Percentiles rank a stretch among this genome's conserved stretches.
These are phyloP conservation scores for Botrytis deweyae DNA, from an alignment of 2,329 filamentous ascomycete species.

Conservation along the genomic window DNA sequence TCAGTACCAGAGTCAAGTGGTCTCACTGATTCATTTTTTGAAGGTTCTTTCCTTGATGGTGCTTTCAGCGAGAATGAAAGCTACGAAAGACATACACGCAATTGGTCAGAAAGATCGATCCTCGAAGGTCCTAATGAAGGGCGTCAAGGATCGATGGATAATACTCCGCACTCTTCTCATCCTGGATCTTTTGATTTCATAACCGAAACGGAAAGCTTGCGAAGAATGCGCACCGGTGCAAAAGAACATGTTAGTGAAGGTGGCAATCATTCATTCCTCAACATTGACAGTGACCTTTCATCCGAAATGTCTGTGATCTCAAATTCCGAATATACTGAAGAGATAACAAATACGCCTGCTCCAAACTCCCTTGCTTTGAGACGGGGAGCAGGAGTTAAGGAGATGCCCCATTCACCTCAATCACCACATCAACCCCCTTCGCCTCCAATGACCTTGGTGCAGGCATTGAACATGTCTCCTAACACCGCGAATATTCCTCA, in stretches of 20 bases:
- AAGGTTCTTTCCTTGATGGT: constrained; percentile 73
- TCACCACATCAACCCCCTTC: constrained; percentile 43
- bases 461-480: constrained; percentile 48
- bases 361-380: constrained; percentile 40
- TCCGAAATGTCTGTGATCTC: constrained; percentile 57
- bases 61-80: constrained; percentile 54
- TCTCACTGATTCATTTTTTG: constrained; percentile 73
- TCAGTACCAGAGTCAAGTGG: constrained; percentile 54
- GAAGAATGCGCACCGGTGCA: constrained; percentile 28
- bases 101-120: constrained; percentile 58
- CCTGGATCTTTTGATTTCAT: constrained; percentile 54
- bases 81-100: constrained; percentile 42
- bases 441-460: constrained; percentile 49
- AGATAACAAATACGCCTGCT: constrained; percentile 36
- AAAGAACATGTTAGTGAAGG: constrained; percentile 30
- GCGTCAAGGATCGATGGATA: constrained; percentile 27
- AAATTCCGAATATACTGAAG: constrained; percentile 36
- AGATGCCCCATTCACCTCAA: constrained; percentile 33
- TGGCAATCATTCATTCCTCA: constrained; percentile 41
- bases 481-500: constrained; percentile 42
- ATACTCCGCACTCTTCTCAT: constrained; percentile 39
- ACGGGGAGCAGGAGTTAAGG: constrained; percentile 33
- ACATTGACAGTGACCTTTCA: constrained; percentile 51
- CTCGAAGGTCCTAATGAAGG: constrained; percentile 50
- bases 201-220: constrained; percentile 52